phyloP scores from a whole-genome alignment of 768 basidiomycete genomes.

The Tylopilus sp. region DNA sequence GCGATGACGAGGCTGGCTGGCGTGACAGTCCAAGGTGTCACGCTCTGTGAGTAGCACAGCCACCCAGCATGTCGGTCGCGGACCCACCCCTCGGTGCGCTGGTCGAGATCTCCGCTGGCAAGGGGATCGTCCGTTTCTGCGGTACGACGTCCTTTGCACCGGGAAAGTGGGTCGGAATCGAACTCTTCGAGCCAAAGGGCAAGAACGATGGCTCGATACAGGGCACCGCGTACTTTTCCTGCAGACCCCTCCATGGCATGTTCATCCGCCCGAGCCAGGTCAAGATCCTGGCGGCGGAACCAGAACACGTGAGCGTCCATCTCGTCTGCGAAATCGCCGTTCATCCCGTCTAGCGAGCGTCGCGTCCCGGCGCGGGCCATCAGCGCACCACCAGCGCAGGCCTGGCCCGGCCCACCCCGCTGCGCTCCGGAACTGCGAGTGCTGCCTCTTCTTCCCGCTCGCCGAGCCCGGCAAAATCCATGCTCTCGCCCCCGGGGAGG shows the following conservation, averaged over 20 bases:
- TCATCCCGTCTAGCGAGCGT: slow-evolving; percentile 24
- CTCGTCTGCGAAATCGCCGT: not conserved
- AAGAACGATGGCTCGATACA: slow-evolving; percentile 95
- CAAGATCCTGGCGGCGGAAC: slow-evolving; percentile 47
- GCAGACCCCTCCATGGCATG: slow-evolving; percentile 73
- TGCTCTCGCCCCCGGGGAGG: slow-evolving; percentile 30
- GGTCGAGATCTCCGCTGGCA: slow-evolving; percentile 77
- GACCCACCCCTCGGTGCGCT: slow-evolving; percentile 64
- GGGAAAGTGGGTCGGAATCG: slow-evolving; percentile 96
- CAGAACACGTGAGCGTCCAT: slow-evolving; percentile 27
- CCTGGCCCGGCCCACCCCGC: slow-evolving; percentile 38
- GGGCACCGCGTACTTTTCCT: slow-evolving; percentile 78
- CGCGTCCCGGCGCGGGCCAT: slow-evolving; percentile 45
- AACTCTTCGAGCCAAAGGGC: slow-evolving; percentile 76
- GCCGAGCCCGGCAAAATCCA: slow-evolving; percentile 56
- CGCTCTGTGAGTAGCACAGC: slow-evolving; percentile 9
- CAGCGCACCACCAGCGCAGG: slow-evolving; percentile 57
- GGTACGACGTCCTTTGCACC: slow-evolving; percentile 80
- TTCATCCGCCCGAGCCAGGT: slow-evolving; percentile 89
- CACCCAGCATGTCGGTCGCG: slow-evolving; percentile 26
- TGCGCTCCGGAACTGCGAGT: slow-evolving; percentile 37
- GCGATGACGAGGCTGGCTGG: slow-evolving; percentile 10
- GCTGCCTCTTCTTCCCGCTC: slow-evolving; percentile 55
- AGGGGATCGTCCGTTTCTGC: slow-evolving; percentile 82
- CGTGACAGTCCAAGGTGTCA: slow-evolving; percentile 6